These are phyloP conservation scores for Sarocladium kiliense DNA, from an alignment of 2,329 filamentous ascomycete species.

Conservation along the genomic window DNA sequence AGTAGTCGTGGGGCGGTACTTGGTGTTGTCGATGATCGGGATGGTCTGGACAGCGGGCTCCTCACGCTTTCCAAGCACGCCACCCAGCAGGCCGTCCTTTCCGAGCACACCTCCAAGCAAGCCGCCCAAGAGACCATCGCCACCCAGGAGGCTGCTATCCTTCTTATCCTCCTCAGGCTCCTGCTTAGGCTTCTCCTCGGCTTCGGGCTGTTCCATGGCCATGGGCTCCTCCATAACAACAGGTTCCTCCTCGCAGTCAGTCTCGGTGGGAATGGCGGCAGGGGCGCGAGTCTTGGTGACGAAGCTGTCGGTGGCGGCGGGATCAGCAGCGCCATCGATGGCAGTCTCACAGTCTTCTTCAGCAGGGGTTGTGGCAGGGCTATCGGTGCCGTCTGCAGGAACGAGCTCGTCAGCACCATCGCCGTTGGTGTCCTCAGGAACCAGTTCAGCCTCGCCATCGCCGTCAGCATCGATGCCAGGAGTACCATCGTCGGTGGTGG, in stretches of 20 bases:
- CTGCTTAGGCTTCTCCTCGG: not conserved
- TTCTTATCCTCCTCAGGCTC: not conserved
- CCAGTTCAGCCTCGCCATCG: not conserved
- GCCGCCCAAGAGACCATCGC: not conserved
- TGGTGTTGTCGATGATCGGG: conserved; percentile 5
- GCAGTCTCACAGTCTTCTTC: not conserved
- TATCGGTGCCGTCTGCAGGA: not conserved
- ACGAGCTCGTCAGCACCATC: not conserved
- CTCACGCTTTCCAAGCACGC: not conserved
- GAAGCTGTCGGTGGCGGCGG: not conserved
- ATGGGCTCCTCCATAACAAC: not conserved
- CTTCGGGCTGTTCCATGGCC: not conserved
- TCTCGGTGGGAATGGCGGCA: not conserved
- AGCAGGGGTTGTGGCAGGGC: not conserved
- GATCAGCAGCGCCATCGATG: not conserved
- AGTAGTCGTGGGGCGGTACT: conserved; percentile 9
- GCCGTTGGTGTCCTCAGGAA: not conserved
- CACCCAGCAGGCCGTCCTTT: not conserved
- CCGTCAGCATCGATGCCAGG: not conserved
- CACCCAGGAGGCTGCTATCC: not conserved
- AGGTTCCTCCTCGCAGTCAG: conserved; percentile 7
- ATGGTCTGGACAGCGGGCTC: not conserved
- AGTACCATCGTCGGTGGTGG: not conserved
- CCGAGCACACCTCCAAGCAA: not conserved
- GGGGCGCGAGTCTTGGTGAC: conserved; percentile 3